Evolutionary conservation across 2,329 filamentous ascomycete species (phyloP).

Genomic region (Saccharata proteae): DNA sequence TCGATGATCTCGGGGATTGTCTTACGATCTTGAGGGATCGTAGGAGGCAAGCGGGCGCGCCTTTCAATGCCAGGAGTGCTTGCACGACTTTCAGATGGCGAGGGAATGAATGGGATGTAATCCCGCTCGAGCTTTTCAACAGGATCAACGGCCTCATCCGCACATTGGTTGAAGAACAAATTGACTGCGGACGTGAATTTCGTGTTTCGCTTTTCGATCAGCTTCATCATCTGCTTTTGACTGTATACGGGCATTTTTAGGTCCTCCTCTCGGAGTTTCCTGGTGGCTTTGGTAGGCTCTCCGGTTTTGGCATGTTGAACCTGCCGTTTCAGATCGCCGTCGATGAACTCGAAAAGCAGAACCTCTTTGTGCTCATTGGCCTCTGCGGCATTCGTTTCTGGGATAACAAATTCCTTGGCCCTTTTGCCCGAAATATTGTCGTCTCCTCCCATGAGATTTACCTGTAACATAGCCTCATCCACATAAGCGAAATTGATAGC

Average conservation of each 20-base stretch:
- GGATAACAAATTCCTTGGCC: slow-evolving; percentile 28
- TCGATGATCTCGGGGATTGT: slow-evolving; percentile 72
- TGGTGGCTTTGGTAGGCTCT: slow-evolving; percentile 54
- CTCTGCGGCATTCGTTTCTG: slow-evolving; percentile 10
- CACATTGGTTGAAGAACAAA: slow-evolving; percentile 63
- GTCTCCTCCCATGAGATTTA: slow-evolving; percentile 62
- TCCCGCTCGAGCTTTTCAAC: slow-evolving; percentile 50
- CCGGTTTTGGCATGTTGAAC: slow-evolving; percentile 61
- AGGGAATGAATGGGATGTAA: slow-evolving; percentile 50
- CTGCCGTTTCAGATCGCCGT: slow-evolving; percentile 78
- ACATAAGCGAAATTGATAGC: slow-evolving; percentile 78
- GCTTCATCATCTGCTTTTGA: slow-evolving; percentile 76
- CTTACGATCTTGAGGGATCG: slow-evolving; percentile 70
- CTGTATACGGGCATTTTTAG: slow-evolving; percentile 87
- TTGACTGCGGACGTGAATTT: slow-evolving; percentile 73
- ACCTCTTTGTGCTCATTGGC: slow-evolving; percentile 47
- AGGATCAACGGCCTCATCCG: slow-evolving; percentile 52
- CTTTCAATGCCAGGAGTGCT: slow-evolving; percentile 29
- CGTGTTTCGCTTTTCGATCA: slow-evolving; percentile 81
- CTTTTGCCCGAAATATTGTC: slow-evolving; percentile 49
- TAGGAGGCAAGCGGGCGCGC: slow-evolving; percentile 44
- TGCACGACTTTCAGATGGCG: slow-evolving; percentile 35
- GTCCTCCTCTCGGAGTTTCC: slow-evolving; percentile 62
- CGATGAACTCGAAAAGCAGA: slow-evolving; percentile 82
- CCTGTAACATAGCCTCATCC: slow-evolving; percentile 69